phyloP scores from a whole-genome alignment of 2,329 filamentous ascomycete genomes.

The Colletotrichum liriopes region DNA sequence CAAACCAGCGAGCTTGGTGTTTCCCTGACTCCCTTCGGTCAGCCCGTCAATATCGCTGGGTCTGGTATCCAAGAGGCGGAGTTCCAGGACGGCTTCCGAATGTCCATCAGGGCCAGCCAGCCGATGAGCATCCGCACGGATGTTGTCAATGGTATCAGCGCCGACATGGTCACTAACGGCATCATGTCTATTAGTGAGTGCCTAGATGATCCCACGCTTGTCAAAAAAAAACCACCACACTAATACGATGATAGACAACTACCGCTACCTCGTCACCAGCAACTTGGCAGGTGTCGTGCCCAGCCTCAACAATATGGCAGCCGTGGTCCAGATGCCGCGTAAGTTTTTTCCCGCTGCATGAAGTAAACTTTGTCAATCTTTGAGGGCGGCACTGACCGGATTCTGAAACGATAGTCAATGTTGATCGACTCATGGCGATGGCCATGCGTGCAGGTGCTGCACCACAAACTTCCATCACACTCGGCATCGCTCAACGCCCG shows the following conservation, averaged over 20 bases:
- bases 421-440: constrained; percentile 45
- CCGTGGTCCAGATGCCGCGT: constrained; percentile 46
- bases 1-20: constrained; percentile 44
- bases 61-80: constrained; percentile 46
- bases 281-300: constrained; percentile 44
- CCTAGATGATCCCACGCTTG: background rate
- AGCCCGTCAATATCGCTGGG: constrained; percentile 42
- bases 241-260: constrained; percentile 43
- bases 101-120: constrained; percentile 46
- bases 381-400: constrained; percentile 20
- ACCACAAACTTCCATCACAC: constrained; percentile 42
- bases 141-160: constrained; percentile 45
- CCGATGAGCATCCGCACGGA: constrained; percentile 45
- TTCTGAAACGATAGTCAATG: constrained; percentile 44
- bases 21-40: constrained; percentile 44
- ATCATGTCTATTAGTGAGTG: constrained; percentile 44
- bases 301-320: constrained; percentile 45
- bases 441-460: constrained; percentile 44
- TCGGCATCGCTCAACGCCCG: constrained; percentile 45
- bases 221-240: background rate
- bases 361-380: constrained; percentile 14
- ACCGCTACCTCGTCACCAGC: constrained; percentile 46
- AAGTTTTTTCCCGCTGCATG: constrained; percentile 13
- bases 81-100: constrained; percentile 45
- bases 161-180: constrained; percentile 45